These are phyloP conservation scores for Melastoma candidum DNA, from an alignment of 441 rosid genomes.

Conservation along the genomic window DNA sequence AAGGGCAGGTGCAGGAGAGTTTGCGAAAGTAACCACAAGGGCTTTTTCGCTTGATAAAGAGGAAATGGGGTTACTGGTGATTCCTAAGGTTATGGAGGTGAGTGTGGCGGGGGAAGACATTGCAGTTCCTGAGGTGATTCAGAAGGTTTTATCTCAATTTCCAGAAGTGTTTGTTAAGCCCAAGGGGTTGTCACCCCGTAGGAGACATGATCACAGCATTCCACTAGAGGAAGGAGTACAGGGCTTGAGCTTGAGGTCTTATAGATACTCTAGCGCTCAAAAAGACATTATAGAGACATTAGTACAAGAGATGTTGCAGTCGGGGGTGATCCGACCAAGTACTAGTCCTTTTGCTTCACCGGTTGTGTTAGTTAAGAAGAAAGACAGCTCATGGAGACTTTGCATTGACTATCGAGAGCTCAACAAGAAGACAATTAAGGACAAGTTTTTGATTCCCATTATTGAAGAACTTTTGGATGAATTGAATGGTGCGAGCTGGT, in stretches of 20 bases:
- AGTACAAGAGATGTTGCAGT: background rate
- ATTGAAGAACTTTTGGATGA: too few relatives aligned
- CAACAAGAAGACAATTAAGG: background rate
- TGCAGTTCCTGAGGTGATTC: too few relatives aligned
- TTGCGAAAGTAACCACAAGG: too few relatives aligned
- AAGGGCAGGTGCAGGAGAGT: background rate
- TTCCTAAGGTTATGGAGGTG: too few relatives aligned
- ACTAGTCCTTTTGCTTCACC: background rate
- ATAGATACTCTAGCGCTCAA: background rate
- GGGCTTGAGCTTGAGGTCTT: background rate
- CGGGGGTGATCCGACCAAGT: background rate
- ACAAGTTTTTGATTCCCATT: too few relatives aligned
- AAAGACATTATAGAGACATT: background rate
- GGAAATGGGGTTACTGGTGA: too few relatives aligned
- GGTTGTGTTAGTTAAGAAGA: background rate
- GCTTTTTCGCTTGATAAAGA: too few relatives aligned
- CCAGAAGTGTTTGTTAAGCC: background rate
- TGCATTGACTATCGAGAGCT: background rate
- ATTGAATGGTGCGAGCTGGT: too few relatives aligned
- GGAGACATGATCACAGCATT: background rate
- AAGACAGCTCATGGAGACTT: background rate
- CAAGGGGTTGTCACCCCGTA: background rate
- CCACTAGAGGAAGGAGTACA: background rate
- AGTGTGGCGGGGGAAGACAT: too few relatives aligned
- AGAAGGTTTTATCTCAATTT: too few relatives aligned